Evolutionary conservation across 2,329 filamentous ascomycete species (phyloP).

Genomic region (Sphaceloma murrayae): DNA sequence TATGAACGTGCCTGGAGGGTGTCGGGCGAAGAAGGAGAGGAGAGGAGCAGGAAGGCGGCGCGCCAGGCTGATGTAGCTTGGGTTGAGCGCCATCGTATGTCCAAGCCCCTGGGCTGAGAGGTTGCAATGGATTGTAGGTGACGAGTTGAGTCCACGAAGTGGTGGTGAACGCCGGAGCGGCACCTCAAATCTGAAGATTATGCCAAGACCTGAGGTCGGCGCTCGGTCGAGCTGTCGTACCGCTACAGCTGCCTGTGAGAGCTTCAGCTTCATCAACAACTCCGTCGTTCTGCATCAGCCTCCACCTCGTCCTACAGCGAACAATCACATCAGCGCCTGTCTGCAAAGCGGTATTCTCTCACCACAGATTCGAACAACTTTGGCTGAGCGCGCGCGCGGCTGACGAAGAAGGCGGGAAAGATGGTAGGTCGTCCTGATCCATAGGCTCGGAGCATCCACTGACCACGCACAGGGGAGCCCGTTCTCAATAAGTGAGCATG

Average conservation of each 20-base stretch:
- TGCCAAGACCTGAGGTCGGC: too few relatives aligned
- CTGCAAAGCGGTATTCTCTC: too few relatives aligned
- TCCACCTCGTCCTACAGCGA: too few relatives aligned
- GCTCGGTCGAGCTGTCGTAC: conserved; percentile 15
- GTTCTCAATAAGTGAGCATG: conserved; percentile 80
- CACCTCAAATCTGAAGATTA: too few relatives aligned
- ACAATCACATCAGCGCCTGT: too few relatives aligned
- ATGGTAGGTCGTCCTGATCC: conserved; percentile 30
- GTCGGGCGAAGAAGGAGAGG: conserved; percentile 78
- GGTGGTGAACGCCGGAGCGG: too few relatives aligned
- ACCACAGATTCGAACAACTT: too few relatives aligned
- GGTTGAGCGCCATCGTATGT: conserved; percentile 17
- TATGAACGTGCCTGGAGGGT: conserved; percentile 57
- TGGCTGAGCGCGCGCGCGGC: too few relatives aligned
- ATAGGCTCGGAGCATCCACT: conserved; percentile 22
- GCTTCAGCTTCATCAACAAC: conserved; percentile 11
- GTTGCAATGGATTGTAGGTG: background rate
- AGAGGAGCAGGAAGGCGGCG: conserved; percentile 67
- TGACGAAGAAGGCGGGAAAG: conserved; percentile 15
- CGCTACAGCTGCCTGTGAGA: conserved; percentile 16
- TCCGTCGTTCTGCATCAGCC: background rate
- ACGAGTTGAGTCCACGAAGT: conserved; percentile 8
- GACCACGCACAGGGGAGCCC: conserved; percentile 60
- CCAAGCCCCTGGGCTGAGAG: background rate
- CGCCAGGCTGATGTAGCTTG: conserved; percentile 40